phyloP scores from a whole-genome alignment of 257 asterid species.

The Handroanthus guayacan region DNA sequence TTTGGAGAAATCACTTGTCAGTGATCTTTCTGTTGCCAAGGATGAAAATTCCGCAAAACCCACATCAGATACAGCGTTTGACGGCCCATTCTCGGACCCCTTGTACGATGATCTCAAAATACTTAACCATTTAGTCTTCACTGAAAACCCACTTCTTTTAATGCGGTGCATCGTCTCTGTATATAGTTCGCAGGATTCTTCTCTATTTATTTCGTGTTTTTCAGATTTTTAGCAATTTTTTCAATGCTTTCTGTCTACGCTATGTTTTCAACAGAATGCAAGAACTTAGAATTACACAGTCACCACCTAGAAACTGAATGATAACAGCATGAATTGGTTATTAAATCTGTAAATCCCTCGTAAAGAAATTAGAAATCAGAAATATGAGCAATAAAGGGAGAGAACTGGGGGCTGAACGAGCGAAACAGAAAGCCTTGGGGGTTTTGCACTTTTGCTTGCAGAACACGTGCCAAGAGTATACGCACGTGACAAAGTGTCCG shows the following conservation, averaged over 20 bases:
- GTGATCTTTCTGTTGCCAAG: constrained; percentile 41
- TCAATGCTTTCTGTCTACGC: not conserved
- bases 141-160: constrained; percentile 49
- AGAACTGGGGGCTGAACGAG: not conserved
- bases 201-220: too few relatives aligned
- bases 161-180: constrained; percentile 45
- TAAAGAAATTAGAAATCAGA: constrained; percentile 27
- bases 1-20: constrained; percentile 38
- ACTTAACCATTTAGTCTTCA: constrained; percentile 48
- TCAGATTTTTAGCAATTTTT: not conserved
- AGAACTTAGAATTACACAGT: not conserved
- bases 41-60: constrained; percentile 55
- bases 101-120: constrained; percentile 49
- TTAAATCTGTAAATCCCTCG: not conserved
- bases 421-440: constrained; percentile 3
- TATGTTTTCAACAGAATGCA: not conserved
- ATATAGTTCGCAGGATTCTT: constrained; percentile 17
- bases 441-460: constrained; percentile 35
- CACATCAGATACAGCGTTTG: constrained; percentile 41
- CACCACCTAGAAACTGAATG: not conserved
- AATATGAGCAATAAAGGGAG: not conserved
- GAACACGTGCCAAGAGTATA: constrained; percentile 6
- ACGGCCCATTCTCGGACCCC: constrained; percentile 43
- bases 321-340: not conserved
- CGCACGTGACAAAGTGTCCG: constrained; percentile 17